Evolutionary conservation across 352 stramenopile species (phyloP).

Genomic region (Globisporangium viniferum): DNA sequence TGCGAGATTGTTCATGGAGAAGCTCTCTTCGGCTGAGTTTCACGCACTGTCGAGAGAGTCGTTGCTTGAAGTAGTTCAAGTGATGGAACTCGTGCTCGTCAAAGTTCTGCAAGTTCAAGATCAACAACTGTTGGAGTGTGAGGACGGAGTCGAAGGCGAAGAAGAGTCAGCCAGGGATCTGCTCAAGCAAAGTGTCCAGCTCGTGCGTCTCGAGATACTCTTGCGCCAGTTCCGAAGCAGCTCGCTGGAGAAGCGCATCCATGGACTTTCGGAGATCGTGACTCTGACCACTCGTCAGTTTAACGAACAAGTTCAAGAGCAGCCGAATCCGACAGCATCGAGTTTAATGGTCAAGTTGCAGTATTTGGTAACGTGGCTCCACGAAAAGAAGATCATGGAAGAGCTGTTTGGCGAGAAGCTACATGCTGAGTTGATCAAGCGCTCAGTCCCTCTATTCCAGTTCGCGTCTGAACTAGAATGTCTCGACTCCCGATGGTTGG

Average conservation of each 20-base stretch:
- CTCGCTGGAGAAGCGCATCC: constrained; percentile 71
- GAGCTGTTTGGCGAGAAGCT: constrained; percentile 62
- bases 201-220: constrained; percentile 54
- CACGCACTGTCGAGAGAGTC: constrained; percentile 37
- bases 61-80: constrained; percentile 53
- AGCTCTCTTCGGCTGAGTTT: constrained; percentile 28
- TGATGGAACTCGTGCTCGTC: constrained; percentile 50
- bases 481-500: constrained; percentile 36
- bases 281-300: constrained; percentile 38
- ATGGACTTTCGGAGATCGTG: constrained; percentile 66
- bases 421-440: constrained; percentile 69
- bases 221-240: constrained; percentile 45
- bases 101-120: constrained; percentile 27
- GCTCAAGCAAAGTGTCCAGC: constrained; percentile 29
- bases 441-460: constrained; percentile 53
- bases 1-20: constrained; percentile 27
- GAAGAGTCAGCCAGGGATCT: background rate
- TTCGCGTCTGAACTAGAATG: constrained; percentile 40
- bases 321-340: constrained; percentile 24
- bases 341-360: constrained; percentile 25
- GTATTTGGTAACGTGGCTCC: constrained; percentile 50
- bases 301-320: constrained; percentile 34
- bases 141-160: constrained; percentile 3
- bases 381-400: constrained; percentile 39
- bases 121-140: background rate